A percentile compares a stretch with the other conserved stretches of the same genome.
These are phyloP conservation scores for Crithidia brevicula DNA, from an alignment of 208 protist genomes.

Conservation along the genomic window DNA sequence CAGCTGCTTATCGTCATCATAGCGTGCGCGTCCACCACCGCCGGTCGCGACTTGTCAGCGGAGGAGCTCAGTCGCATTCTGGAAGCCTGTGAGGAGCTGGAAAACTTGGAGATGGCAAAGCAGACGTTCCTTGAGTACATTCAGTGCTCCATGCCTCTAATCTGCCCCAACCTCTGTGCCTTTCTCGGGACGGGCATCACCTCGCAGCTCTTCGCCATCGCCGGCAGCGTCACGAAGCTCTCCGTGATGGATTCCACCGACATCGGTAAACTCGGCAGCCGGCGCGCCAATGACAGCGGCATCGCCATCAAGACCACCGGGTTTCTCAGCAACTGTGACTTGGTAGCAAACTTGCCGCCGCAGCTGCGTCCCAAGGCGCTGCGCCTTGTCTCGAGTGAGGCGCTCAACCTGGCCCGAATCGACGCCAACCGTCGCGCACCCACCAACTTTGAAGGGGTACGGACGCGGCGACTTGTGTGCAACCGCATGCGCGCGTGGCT, in stretches of 20 bases:
- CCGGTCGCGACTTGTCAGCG: conserved; percentile 57
- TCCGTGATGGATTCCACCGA: conserved; percentile 74
- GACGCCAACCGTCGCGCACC: conserved; percentile 77
- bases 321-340: conserved; percentile 87
- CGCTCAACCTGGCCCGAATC: conserved; percentile 78
- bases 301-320: conserved; percentile 81
- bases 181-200: conserved; percentile 93
- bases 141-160: conserved; percentile 90
- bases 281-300: conserved; percentile 60
- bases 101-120: conserved; percentile 91
- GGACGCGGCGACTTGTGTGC: conserved; percentile 54
- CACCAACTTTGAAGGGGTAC: conserved; percentile 75
- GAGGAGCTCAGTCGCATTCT: conserved; percentile 70
- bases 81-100: conserved; percentile 90
- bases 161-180: conserved; percentile 92
- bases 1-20: conserved; percentile 89
- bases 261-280: conserved; percentile 74
- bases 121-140: conserved; percentile 94
- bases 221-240: conserved; percentile 74
- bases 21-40: conserved; percentile 88
- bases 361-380: conserved; percentile 87
- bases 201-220: conserved; percentile 90
- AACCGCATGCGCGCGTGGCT: conserved; percentile 81
- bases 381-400: conserved; percentile 65
- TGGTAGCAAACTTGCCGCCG: conserved; percentile 80